phyloP scores from a whole-genome alignment of 2,329 filamentous ascomycete species.

The Paraphaeosphaeria minitans region DNA sequence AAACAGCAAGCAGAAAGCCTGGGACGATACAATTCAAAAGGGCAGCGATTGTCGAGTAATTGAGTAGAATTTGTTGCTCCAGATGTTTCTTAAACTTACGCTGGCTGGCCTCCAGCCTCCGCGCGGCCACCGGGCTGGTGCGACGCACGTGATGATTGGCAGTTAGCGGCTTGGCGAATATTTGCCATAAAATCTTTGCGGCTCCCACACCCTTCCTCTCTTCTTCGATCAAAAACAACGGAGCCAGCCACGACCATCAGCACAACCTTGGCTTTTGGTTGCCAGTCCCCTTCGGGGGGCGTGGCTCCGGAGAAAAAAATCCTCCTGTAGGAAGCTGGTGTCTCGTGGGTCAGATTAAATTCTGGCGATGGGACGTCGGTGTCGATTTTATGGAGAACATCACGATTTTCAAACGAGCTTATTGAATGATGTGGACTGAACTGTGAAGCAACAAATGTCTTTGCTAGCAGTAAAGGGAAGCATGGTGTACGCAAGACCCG shows the following conservation, averaged over 20 bases:
- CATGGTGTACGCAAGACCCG: no score
- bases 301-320: constrained; percentile 67
- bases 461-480: neutral
- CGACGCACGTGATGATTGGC: neutral
- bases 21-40: no score
- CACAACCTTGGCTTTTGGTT: constrained; percentile 67
- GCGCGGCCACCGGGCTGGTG: neutral
- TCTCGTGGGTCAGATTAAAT: constrained; percentile 72
- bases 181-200: constrained; percentile 29
- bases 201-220: constrained; percentile 40
- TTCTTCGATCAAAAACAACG: constrained; percentile 65
- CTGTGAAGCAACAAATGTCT: neutral
- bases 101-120: neutral
- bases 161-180: constrained; percentile 15
- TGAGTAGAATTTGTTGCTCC: no score
- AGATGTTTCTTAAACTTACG: no score
- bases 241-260: constrained; percentile 71
- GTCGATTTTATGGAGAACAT: constrained; percentile 73
- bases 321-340: constrained; percentile 70
- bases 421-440: neutral
- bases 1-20: neutral
- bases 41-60: no score
- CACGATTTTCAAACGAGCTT: constrained; percentile 26
- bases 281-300: constrained; percentile 65
- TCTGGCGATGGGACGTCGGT: constrained; percentile 73